Evolutionary conservation across 768 basidiomycete genomes (phyloP), one percentile per base, ranked within the genome.

Genomic region (Hericium coralloides): DNA sequence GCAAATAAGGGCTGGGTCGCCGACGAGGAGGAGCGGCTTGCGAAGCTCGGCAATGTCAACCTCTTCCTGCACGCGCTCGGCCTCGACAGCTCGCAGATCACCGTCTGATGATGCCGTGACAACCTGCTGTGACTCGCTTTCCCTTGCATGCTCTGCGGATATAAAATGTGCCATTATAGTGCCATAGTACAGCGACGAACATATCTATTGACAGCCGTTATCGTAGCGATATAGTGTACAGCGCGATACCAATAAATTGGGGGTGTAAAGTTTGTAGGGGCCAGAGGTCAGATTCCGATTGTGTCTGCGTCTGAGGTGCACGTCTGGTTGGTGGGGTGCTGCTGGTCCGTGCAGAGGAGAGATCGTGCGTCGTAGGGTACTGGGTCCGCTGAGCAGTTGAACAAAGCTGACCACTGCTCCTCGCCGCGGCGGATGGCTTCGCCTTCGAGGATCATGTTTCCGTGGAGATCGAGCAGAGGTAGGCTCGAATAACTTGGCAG

Each of bases 11-110:
- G 87, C 52, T 85, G 84, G 82, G 76, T 80, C 49, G 80, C 85
- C 61, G 86, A 91, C 70, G 85, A 87, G 55, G 85, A 89, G 59
- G 73, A 73, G n/a, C 78, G 85, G 60, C 75, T 79, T 57, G 81
- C 85, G 63, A 92, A 90, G 73, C 74, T 97, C 62, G 84, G 84
- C 54, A 98, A 98, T 71, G 92, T 98, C 65, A 94, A 99, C 73
- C 76, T 95, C 59, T 91, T 92, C 69, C 73, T 92, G 68, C 85
- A 89, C 67, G 89, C 90, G 45, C 74, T 92, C 55, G 87, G 87
- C 52, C 69, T 84, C 63, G 82, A 83, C 65, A 80, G 79, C 62
- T 88, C 87, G 66, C 87, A 87, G 72, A 88, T 89, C 63, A 62
- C 59, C 52, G 57, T 62, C 52, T 62, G 51, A 55, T 4, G n/a